Evolutionary conservation across 2,329 filamentous ascomycete species (phyloP).

Genomic region (Nigrograna mackinnonii): DNA sequence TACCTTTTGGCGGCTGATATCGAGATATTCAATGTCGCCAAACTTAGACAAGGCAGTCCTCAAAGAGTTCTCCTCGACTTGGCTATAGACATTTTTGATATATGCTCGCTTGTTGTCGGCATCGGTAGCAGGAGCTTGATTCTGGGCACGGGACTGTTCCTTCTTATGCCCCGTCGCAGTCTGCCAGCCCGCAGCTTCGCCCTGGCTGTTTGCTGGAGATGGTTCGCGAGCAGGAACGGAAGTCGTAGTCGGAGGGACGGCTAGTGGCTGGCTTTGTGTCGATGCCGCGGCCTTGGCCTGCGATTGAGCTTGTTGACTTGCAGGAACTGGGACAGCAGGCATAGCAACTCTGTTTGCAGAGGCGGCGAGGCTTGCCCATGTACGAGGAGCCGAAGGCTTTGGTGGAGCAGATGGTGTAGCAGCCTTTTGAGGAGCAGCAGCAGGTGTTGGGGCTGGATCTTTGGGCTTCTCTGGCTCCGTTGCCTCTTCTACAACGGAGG

Average conservation of each 20-base stretch:
- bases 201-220: conserved; percentile 48
- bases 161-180: conserved; percentile 80
- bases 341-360: conserved; percentile 50
- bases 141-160: conserved; percentile 76
- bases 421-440: conserved; percentile 54
- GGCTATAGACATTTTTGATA: conserved; percentile 93
- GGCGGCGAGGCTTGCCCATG: conserved; percentile 74
- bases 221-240: conserved; percentile 39
- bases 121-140: conserved; percentile 63
- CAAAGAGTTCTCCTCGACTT: conserved; percentile 76
- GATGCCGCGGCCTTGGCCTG: conserved; percentile 41
- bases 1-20: conserved; percentile 76
- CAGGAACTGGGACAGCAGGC: conserved; percentile 42
- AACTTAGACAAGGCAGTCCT: conserved; percentile 71
- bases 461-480: conserved; percentile 64
- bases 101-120: conserved; percentile 83
- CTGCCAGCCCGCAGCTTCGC: conserved; percentile 78
- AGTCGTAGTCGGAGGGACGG: conserved; percentile 30
- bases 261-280: conserved; percentile 26
- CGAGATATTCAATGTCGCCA: conserved; percentile 66
- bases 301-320: conserved; percentile 32
- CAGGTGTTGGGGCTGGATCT: conserved; percentile 62
- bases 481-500: conserved; percentile 32
- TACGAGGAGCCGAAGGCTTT: conserved; percentile 61
- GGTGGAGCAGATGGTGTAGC: conserved; percentile 62